A percentile compares a stretch with the other conserved stretches of the same genome.
phyloP scores from a whole-genome alignment of 2,329 filamentous ascomycete genomes.

The Microdochium bolleyi region DNA sequence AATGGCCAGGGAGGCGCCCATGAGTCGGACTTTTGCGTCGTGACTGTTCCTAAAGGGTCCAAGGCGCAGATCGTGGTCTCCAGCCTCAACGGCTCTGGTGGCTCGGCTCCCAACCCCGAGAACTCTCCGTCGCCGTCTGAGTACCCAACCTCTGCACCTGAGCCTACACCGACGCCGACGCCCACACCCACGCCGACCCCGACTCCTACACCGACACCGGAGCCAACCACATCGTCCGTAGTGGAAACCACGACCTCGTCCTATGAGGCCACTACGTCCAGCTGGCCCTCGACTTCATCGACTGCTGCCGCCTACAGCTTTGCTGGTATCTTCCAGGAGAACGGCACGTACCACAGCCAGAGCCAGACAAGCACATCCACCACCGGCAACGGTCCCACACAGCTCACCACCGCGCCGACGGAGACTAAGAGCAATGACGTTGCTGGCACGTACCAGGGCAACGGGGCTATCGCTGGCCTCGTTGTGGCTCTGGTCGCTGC shows the following conservation, averaged over 20 bases:
- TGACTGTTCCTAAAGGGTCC: conserved; percentile 60
- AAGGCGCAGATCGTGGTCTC: conserved; percentile 62
- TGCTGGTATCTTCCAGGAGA: conserved; percentile 48
- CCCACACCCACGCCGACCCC: conserved; percentile 15
- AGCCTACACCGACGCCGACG: conserved; percentile 8
- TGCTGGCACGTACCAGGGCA: conserved; percentile 9
- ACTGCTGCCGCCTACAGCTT: conserved; percentile 7
- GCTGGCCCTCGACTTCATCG: conserved; percentile 12
- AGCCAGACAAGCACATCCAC: conserved; percentile 5
- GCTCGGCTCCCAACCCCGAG: conserved; percentile 14
- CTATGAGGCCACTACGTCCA: conserved; percentile 7
- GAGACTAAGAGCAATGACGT: conserved; percentile 10
- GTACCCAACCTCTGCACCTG: conserved; percentile 8
- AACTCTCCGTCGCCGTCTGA: conserved; percentile 9
- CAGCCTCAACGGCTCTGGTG: conserved; percentile 33
- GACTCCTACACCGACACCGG: conserved; percentile 7
- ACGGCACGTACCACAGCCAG: conserved; percentile 20
- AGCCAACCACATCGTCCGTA: conserved; percentile 1
- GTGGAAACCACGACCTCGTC: conserved; percentile 6
- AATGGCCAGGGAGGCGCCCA: conserved; percentile 47
- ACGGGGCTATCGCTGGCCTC: conserved; percentile 43
- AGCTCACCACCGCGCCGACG: conserved; percentile 10
- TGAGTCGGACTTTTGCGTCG: conserved; percentile 65
- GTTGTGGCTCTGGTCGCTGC: conserved; percentile 48
- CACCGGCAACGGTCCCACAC: conserved; percentile 8